A percentile compares a stretch with the other conserved stretches of the same genome.
Conservation (phyloP, 106 monocot genomes). For the Dactylorhiza incarnata region DNA sequence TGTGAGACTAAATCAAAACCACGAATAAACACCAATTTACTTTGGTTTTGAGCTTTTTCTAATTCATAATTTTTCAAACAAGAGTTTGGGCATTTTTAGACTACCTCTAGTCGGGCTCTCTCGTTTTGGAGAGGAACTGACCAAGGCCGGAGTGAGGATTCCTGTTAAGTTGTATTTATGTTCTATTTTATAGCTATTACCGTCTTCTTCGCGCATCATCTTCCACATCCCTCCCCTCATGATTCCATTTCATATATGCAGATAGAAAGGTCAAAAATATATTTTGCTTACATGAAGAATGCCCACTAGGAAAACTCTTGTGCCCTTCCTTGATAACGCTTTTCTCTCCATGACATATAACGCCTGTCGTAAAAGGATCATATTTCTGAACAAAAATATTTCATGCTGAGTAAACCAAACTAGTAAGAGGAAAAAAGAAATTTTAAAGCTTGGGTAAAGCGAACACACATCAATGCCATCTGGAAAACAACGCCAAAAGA, state of each 20-base stretch:
- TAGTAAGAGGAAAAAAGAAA: background rate
- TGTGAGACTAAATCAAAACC: too few species aligned
- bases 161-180: too few species aligned
- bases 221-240: too few species aligned
- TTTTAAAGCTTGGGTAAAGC: background rate
- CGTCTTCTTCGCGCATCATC: too few species aligned
- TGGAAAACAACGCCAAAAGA: slow-evolving; percentile 80
- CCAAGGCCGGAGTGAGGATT: too few species aligned
- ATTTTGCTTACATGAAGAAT: slow-evolving; percentile 31
- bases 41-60: too few species aligned
- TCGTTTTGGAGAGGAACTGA: too few species aligned
- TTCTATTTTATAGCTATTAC: too few species aligned
- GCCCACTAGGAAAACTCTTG: slow-evolving; percentile 51
- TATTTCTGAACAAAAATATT: slow-evolving; percentile 11
- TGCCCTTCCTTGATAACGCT: slow-evolving; percentile 44
- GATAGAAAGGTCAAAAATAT: background rate
- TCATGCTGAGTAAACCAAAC: background rate
- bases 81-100: too few species aligned
- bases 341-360: slow-evolving; percentile 31
- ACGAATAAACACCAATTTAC: too few species aligned
- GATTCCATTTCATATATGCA: background rate
- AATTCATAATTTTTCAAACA: too few species aligned
- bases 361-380: slow-evolving; percentile 21
- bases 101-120: too few species aligned
- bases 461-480: slow-evolving; percentile 36